These are phyloP conservation scores for Scheffersomyces parashehatae DNA, from an alignment of 1,139 yeast species.

Conservation along the genomic window DNA sequence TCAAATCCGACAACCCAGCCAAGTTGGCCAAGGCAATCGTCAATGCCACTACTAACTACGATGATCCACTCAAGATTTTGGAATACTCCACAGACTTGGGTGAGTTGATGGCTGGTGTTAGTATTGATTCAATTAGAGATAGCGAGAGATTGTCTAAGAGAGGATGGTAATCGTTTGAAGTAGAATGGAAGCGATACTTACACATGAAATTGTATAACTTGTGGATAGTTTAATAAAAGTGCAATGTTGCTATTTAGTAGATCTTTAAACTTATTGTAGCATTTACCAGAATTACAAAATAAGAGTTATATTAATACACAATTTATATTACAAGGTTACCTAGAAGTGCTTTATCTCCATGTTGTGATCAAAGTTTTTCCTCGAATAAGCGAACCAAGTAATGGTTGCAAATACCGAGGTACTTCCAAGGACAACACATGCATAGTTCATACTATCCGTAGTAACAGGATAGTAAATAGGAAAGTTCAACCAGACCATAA, in stretches of 20 bases:
- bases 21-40: constrained; percentile 79
- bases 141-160: constrained; percentile 52
- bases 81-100: constrained; percentile 78
- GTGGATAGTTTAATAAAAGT: neutral
- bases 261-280: too few species aligned
- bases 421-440: constrained; percentile 36
- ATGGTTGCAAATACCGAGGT: constrained; percentile 27
- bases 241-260: neutral
- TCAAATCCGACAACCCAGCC: constrained; percentile 74
- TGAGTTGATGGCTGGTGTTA: constrained; percentile 71
- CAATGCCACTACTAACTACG: constrained; percentile 74
- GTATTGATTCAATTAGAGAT: constrained; percentile 50
- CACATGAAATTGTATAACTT: neutral
- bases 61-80: constrained; percentile 63
- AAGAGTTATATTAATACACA: too few species aligned
- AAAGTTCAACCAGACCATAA: constrained; percentile 30
- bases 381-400: constrained; percentile 29
- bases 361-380: constrained; percentile 14
- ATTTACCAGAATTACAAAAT: too few species aligned
- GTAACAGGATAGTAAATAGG: constrained; percentile 31
- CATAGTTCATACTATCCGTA: constrained; percentile 36
- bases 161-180: constrained; percentile 44
- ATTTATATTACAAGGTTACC: neutral
- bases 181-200: neutral
- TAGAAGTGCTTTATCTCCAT: constrained; percentile 10